phyloP scores from a whole-genome alignment of 2,329 filamentous ascomycete species.

The Bretziella fagacearum region DNA sequence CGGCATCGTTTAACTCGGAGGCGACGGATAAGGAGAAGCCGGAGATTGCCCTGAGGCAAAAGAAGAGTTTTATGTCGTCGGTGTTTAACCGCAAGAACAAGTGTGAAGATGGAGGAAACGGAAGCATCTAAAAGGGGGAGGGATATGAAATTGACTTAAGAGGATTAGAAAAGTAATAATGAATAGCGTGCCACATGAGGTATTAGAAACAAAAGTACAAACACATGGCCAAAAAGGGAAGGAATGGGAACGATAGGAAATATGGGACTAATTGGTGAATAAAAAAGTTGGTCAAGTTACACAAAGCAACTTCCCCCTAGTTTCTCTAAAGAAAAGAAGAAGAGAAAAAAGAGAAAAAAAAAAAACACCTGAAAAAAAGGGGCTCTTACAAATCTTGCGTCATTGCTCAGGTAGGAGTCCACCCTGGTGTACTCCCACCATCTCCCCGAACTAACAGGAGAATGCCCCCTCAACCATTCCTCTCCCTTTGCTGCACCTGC shows the following conservation, averaged over 20 bases:
- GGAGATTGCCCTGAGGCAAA: slow-evolving; percentile 20
- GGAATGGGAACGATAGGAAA: background rate
- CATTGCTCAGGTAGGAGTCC: too few relatives aligned
- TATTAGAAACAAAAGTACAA: slow-evolving; percentile 6
- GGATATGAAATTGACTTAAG: background rate
- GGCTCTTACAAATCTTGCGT: too few relatives aligned
- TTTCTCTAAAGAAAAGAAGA: too few relatives aligned
- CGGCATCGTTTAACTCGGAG: background rate
- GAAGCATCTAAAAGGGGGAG: background rate
- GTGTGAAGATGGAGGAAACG: background rate
- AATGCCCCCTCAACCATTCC: too few relatives aligned
- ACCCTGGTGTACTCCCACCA: too few relatives aligned
- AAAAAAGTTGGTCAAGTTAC: background rate
- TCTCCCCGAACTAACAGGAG: too few relatives aligned
- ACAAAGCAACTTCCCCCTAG: background rate
- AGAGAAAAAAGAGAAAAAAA: too few relatives aligned
- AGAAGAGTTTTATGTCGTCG: slow-evolving; percentile 31
- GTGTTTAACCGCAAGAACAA: slow-evolving; percentile 21
- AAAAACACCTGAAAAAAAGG: too few relatives aligned
- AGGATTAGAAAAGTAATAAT: background rate
- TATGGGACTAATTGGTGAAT: background rate
- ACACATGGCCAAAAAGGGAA: background rate
- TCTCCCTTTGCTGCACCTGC: background rate
- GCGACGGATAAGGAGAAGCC: background rate
- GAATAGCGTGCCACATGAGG: background rate